Conservation (phyloP, 495 filamentous ascomycete genomes). For the Penicillium subrubescens region DNA sequence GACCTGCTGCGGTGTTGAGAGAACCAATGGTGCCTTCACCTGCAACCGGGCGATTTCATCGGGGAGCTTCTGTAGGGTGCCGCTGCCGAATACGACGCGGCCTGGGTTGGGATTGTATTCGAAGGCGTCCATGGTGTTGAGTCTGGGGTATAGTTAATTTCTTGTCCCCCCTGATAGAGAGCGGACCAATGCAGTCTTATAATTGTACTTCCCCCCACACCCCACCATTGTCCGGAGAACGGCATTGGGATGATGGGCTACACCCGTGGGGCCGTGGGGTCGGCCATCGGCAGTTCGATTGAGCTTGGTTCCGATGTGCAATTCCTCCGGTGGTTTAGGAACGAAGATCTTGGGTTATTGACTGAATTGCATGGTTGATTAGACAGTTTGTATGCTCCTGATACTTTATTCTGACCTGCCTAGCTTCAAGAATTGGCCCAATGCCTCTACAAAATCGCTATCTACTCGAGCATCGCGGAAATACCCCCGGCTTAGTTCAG, state of each 20-base stretch:
- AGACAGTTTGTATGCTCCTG: no score
- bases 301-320: conserved; percentile 18
- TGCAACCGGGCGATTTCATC: conserved; percentile 58
- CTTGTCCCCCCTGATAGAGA: conserved; percentile 1
- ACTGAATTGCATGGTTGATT: background rate
- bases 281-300: conserved; percentile 29
- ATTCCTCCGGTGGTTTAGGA: background rate
- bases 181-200: conserved; percentile 23
- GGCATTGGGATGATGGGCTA: conserved; percentile 18
- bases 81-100: conserved; percentile 65
- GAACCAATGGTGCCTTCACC: conserved; percentile 57
- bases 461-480: conserved; percentile 9
- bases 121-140: conserved; percentile 53
- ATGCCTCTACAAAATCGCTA: background rate
- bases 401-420: no score
- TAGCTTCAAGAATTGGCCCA: background rate
- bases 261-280: conserved; percentile 34
- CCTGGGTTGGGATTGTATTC: conserved; percentile 62
- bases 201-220: conserved; percentile 35
- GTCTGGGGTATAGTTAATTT: background rate
- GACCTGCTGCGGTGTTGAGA: conserved; percentile 60
- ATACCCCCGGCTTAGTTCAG: conserved; percentile 20
- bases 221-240: conserved; percentile 28
- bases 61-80: conserved; percentile 60
- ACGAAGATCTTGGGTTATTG: background rate